Evolutionary conservation across 495 filamentous ascomycete species (phyloP).

Genomic region (Aspergillus haitiensis): DNA sequence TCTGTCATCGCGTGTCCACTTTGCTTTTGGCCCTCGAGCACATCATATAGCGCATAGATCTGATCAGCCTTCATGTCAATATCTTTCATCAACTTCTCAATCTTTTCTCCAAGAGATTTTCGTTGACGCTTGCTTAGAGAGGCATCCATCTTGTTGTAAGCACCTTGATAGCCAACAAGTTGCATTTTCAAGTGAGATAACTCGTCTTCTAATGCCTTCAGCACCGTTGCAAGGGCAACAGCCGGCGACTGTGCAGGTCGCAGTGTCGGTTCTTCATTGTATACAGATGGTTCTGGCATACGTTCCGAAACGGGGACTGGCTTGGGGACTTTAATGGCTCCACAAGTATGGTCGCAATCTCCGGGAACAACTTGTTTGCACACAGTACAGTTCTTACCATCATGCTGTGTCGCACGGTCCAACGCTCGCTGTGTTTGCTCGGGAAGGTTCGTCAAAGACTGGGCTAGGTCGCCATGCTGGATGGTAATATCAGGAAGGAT

Average conservation of each 20-base stretch:
- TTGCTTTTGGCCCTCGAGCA: constrained; percentile 77
- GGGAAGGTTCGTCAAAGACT: constrained; percentile 40
- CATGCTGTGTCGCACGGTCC: constrained; percentile 60
- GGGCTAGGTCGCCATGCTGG: constrained; percentile 36
- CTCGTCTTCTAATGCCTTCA: constrained; percentile 82
- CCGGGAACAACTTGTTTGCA: constrained; percentile 61
- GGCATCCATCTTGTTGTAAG: constrained; percentile 68
- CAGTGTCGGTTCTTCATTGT: constrained; percentile 71
- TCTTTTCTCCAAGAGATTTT: constrained; percentile 61
- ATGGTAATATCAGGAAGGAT: constrained; percentile 69
- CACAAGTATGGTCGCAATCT: constrained; percentile 39
- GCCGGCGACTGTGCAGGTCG: constrained; percentile 73
- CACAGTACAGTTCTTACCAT: constrained; percentile 69
- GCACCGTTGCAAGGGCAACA: constrained; percentile 74
- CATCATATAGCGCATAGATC: constrained; percentile 86
- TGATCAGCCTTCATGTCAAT: constrained; percentile 83
- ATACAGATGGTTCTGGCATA: constrained; percentile 47
- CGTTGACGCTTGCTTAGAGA: constrained; percentile 68
- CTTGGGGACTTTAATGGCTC: constrained; percentile 61
- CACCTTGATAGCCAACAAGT: constrained; percentile 54
- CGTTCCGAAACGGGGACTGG: constrained; percentile 73
- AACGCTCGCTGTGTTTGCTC: constrained; percentile 58
- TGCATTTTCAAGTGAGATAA: constrained; percentile 74
- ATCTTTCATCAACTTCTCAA: constrained; percentile 61
- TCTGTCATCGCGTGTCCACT: constrained; percentile 63